Evolutionary conservation across 306 rosid species (phyloP), one percentile per base, ranked within the genome.

Genomic region (Quercus robur): DNA sequence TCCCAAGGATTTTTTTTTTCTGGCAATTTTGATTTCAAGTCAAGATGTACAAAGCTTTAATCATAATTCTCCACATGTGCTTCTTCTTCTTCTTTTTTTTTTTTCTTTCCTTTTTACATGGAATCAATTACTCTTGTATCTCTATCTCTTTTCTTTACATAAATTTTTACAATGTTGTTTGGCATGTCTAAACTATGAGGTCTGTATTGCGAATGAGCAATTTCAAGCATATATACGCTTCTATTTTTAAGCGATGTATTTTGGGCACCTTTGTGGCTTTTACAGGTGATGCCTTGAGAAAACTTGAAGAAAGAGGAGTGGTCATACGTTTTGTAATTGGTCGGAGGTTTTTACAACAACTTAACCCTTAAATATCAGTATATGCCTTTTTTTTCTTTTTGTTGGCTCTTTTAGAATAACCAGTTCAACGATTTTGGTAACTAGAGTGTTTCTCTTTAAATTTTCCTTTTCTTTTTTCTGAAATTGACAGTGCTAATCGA

Each of bases 301-400:
- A 93, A 82, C 97, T 95, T 77, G 97, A 93, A 84, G 97, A 91
- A 82, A 90, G 97, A 89, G 99, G 99, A 84, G 93, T 95, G 82
- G 82, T 91, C 77, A 85, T 95, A 74, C 98, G 97, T 23, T 95
- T 95, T 81, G 94, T 91, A 74, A 82, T 95, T 89, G 99, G 98
- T 81, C 94, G 99, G 90, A 95, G 99, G 99, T 91, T 84, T 89
- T 77, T 82, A 81, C 93, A 78, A 85, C 51, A 55, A 77, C 88
- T 87, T 78, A 85, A 70, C 78, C 73, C 76, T 78, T 55, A 9
- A 57, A 49, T 58, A 14, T 23, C 56, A 21, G 1, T 68, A 33
- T 31, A 28, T 81, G 75, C 41, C 82, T 51, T 84, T 68, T 20
- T 69, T 71, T 76, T 56, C 63, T 15, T 54, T 62, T 63, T 66